Evolutionary conservation across 1,139 yeast species (phyloP), one percentile per base, ranked within the genome.

Genomic region (Meyerozyma smithsonii): DNA sequence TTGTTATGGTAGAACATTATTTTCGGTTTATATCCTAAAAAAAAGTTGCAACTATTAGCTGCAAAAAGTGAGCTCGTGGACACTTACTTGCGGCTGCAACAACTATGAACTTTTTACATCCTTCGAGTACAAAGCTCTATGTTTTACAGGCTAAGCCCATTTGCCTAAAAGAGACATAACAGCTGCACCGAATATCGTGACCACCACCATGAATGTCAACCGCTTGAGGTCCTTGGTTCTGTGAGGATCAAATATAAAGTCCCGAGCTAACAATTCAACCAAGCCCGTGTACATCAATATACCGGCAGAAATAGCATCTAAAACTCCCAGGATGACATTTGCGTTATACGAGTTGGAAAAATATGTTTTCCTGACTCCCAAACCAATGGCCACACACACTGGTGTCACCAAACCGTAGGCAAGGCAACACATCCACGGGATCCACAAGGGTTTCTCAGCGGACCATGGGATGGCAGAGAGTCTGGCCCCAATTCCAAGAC

Each of bases 101-200:
- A n/a, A n/a, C n/a, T n/a, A n/a, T n/a, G n/a, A n/a, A n/a, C n/a
- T n/a, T n/a, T n/a, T n/a, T n/a, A n/a, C n/a, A n/a, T n/a, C n/a
- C n/a, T n/a, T n/a, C n/a, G n/a, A n/a, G n/a, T n/a, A n/a, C n/a
- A n/a, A n/a, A n/a, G n/a, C n/a, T n/a, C n/a, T n/a, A n/a, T n/a
- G n/a, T n/a, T n/a, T n/a, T n/a, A n/a, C n/a, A 11, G n/a, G n/a
- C 6, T 23, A 87, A n/a, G 94, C 95, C 96, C 96, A 87, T 58
- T 77, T 81, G 43, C 95, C 96, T 42, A 87, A 67, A 42, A 87
- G 67, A 1, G 95, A 95, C 96, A 87, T 87, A 39, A 85, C 59
- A 36, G 85, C 94, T 14, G 89, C 83, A 43, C 96, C 95, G 46
- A 70, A 58, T 54, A 83, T 71, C 79, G 84, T 63, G 16, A 62